phyloP scores from a whole-genome alignment of 805 yeast species.

The Wickerhamiella kurtzmanii region DNA sequence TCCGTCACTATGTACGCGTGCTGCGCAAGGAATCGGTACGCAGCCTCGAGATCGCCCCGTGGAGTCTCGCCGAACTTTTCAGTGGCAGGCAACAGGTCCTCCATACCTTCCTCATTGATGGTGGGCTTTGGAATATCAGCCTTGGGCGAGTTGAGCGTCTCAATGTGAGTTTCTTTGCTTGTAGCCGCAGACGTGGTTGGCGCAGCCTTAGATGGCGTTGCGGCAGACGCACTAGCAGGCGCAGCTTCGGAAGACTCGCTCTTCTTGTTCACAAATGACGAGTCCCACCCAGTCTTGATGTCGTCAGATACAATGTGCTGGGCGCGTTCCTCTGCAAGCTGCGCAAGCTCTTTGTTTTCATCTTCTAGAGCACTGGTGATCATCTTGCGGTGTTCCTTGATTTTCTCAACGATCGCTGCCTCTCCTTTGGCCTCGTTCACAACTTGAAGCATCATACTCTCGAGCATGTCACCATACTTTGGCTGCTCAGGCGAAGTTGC shows the following conservation, averaged over 20 bases:
- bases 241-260: slow-evolving; percentile 18
- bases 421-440: slow-evolving; percentile 39
- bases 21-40: slow-evolving; percentile 39
- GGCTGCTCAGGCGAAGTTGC: slow-evolving; percentile 25
- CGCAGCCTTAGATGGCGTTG: neutral
- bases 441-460: slow-evolving; percentile 71
- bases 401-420: slow-evolving; percentile 23
- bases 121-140: slow-evolving; percentile 9
- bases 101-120: slow-evolving; percentile 18
- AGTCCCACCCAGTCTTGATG: slow-evolving; percentile 81
- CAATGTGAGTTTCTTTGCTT: slow-evolving; percentile 20
- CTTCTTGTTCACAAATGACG: slow-evolving; percentile 62
- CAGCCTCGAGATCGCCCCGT: slow-evolving; percentile 32
- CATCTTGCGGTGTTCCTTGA: slow-evolving; percentile 44
- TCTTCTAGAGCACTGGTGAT: slow-evolving; percentile 43
- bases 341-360: slow-evolving; percentile 52
- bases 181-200: no score
- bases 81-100: slow-evolving; percentile 46
- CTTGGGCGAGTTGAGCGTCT: slow-evolving; percentile 24
- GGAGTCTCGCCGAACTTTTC: slow-evolving; percentile 48
- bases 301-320: slow-evolving; percentile 79
- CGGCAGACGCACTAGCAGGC: slow-evolving; percentile 21
- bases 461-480: slow-evolving; percentile 84
- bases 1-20: slow-evolving; percentile 60
- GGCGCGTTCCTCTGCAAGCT: slow-evolving; percentile 56